Conservation (phyloP, 2,329 filamentous ascomycete genomes). For the Calonectria crousiana region DNA sequence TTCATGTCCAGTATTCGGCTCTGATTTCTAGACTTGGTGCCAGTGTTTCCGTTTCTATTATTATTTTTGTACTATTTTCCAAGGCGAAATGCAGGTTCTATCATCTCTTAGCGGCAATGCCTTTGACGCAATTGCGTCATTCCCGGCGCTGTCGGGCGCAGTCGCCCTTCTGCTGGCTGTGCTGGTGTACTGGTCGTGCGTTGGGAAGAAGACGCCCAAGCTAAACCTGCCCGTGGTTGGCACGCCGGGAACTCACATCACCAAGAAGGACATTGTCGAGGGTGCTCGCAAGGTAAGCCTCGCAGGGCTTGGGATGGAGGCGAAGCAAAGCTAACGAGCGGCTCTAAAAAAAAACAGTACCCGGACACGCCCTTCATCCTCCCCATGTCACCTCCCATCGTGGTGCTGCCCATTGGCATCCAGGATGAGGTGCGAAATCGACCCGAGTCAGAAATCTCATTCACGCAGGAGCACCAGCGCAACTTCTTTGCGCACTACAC, state of each 20-base stretch:
- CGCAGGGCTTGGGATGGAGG: not conserved
- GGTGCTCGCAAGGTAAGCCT: slow-evolving; percentile 20
- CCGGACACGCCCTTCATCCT: slow-evolving; percentile 22
- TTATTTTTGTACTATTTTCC: not conserved
- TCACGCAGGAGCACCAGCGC: slow-evolving; percentile 22
- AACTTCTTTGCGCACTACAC: slow-evolving; percentile 25
- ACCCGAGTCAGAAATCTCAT: slow-evolving; percentile 17
- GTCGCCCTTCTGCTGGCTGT: slow-evolving; percentile 17
- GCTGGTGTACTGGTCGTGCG: slow-evolving; percentile 9
- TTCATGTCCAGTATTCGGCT: not conserved
- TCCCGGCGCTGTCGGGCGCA: slow-evolving; percentile 12
- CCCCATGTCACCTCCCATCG: slow-evolving; percentile 22
- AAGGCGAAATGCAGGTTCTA: slow-evolving; percentile 4
- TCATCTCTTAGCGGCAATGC: slow-evolving; percentile 9
- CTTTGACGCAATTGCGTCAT: slow-evolving; percentile 8
- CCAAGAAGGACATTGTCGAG: slow-evolving; percentile 19
- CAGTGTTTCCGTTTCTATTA: not conserved
- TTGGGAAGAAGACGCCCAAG: not conserved
- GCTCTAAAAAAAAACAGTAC: not conserved
- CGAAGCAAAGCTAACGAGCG: not conserved
- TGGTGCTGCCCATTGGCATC: slow-evolving; percentile 20
- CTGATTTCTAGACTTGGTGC: not conserved
- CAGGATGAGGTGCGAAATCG: slow-evolving; percentile 22
- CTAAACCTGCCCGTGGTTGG: slow-evolving; percentile 14
- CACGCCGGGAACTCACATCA: slow-evolving; percentile 13